Percentiles rank a stretch among this genome's conserved stretches.
Conservation (phyloP, 2,329 filamentous ascomycete genomes). For the Fusarium pseudoanthophilum region DNA sequence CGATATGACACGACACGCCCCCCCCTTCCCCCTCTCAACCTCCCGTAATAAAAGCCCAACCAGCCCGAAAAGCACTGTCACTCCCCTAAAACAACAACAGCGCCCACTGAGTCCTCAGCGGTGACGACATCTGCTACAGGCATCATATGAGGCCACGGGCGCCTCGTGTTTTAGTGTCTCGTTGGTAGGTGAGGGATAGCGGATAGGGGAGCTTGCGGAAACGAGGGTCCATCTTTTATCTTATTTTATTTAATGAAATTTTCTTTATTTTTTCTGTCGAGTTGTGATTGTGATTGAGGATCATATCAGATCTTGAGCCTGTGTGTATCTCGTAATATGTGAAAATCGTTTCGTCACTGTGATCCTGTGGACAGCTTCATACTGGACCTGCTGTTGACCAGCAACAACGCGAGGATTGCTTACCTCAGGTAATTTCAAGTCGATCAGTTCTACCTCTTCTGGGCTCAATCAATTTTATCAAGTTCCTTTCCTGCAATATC, state of each 20-base stretch:
- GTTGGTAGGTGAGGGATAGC: neutral
- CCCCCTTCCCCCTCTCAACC: neutral
- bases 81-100: slow-evolving; percentile 24
- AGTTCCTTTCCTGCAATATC: slow-evolving; percentile 24
- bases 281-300: neutral
- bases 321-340: neutral
- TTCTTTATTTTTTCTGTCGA: neutral
- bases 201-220: slow-evolving; percentile 4
- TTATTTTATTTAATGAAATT: slow-evolving; percentile 1
- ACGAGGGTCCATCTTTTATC: slow-evolving; percentile 28
- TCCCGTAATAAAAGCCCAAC: slow-evolving; percentile 12
- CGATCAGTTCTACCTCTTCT: slow-evolving; percentile 31
- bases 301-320: slow-evolving; percentile 12
- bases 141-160: slow-evolving; percentile 7
- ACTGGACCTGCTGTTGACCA: slow-evolving; percentile 25
- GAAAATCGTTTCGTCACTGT: slow-evolving; percentile 23
- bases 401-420: slow-evolving; percentile 34
- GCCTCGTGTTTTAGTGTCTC: slow-evolving; percentile 36
- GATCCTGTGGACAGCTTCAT: slow-evolving; percentile 26
- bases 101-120: slow-evolving; percentile 10
- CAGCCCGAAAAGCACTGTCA: neutral
- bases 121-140: slow-evolving; percentile 33
- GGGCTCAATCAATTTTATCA: slow-evolving; percentile 20
- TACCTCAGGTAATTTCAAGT: slow-evolving; percentile 36
- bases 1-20: too few relatives aligned